phyloP scores from a whole-genome alignment of 73 alveolate genomes.

The Symbiodinium pilosum region DNA sequence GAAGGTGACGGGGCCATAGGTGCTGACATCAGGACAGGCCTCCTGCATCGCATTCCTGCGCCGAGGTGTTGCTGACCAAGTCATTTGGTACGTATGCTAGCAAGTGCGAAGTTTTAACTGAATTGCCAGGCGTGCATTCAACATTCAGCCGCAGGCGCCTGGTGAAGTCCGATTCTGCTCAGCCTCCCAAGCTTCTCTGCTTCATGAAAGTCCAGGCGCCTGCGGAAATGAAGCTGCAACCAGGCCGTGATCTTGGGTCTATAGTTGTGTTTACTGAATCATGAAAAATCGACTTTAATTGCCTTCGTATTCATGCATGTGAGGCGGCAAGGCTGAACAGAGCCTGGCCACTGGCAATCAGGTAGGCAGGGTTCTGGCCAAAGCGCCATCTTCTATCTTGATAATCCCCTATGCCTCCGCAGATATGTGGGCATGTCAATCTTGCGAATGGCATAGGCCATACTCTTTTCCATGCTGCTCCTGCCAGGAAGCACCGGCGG shows the following conservation, averaged over 20 bases:
- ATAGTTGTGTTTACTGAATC: too few relatives aligned
- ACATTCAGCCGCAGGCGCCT: not conserved
- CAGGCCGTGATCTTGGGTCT: too few relatives aligned
- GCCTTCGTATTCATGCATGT: too few relatives aligned
- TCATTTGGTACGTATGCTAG: not conserved
- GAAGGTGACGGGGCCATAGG: slow-evolving; percentile 87
- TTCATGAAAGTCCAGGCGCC: not conserved
- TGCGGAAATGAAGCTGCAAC: not conserved
- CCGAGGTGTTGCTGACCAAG: slow-evolving; percentile 11
- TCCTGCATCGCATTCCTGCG: slow-evolving; percentile 75
- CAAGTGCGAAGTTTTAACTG: not conserved
- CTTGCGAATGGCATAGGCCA: too few relatives aligned
- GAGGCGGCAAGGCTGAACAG: not conserved
- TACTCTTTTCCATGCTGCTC: too few relatives aligned
- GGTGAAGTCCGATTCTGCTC: not conserved
- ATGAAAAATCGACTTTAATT: too few relatives aligned
- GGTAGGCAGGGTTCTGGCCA: too few relatives aligned
- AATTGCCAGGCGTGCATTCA: slow-evolving; percentile 5
- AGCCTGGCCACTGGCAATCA: not conserved
- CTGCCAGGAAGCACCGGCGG: not conserved
- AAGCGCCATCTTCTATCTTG: too few relatives aligned
- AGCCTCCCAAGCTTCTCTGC: too few relatives aligned
- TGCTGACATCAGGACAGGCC: slow-evolving; percentile 73
- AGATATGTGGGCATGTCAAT: too few relatives aligned
- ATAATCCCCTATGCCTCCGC: too few relatives aligned